A percentile compares a stretch with the other conserved stretches of the same genome.
These are phyloP conservation scores for Hermanozyma aechmeae DNA, from an alignment of 805 yeast species.

Conservation along the genomic window DNA sequence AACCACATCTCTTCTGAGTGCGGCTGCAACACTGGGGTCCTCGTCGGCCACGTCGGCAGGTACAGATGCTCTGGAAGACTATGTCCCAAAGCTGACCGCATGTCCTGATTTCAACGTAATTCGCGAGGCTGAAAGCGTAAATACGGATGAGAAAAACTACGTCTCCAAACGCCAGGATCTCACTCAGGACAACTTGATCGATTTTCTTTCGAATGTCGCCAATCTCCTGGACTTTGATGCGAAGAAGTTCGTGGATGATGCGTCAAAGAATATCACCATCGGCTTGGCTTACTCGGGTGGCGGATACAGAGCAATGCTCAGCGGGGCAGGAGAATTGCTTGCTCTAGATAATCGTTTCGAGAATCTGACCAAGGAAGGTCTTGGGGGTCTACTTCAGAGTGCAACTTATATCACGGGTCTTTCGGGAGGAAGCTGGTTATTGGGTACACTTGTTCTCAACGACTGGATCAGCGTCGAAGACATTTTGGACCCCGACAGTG, in stretches of 20 bases:
- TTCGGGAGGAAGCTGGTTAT: conserved; percentile 3
- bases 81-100: not conserved
- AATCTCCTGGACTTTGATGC: not conserved
- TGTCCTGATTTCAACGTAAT: not conserved
- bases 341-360: not conserved
- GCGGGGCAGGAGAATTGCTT: not conserved
- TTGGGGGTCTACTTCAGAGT: conserved; percentile 11
- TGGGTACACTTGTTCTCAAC: conserved; percentile 20
- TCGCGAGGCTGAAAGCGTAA: not conserved
- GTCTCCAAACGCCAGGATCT: not conserved
- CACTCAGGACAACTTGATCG: not conserved
- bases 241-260: not conserved
- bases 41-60: not conserved
- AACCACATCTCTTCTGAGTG: not conserved
- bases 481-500: conserved; percentile 13
- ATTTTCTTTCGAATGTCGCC: not conserved
- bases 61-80: not conserved
- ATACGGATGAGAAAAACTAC: not conserved
- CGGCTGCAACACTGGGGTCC: not conserved
- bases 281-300: not conserved
- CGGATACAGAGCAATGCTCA: not conserved
- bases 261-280: not conserved
- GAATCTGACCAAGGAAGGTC: conserved; percentile 1
- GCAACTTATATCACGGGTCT: conserved; percentile 8
- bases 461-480: conserved; percentile 26